phyloP scores from a whole-genome alignment of 305 asterid species.

The Fraxinus velutina region DNA sequence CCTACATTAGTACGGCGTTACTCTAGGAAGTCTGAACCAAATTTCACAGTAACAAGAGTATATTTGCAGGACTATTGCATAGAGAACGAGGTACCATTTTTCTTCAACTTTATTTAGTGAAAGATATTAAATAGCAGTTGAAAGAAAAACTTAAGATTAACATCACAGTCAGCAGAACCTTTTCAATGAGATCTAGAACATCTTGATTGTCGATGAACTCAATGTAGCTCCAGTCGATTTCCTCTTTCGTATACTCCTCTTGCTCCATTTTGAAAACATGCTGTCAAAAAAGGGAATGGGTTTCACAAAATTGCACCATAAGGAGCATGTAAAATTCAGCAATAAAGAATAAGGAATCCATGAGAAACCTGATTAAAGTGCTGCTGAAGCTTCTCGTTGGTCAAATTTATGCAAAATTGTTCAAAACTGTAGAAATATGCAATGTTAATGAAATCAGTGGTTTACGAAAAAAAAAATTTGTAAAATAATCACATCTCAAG shows the following conservation, averaged over 20 bases:
- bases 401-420: conserved; percentile 53
- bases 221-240: conserved; percentile 97
- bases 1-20: background rate
- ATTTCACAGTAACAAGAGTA: background rate
- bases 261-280: conserved; percentile 99
- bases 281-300: conserved; percentile 43
- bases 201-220: conserved; percentile 97
- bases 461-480: background rate
- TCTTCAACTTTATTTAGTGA: background rate
- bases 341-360: background rate
- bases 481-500: conserved; percentile 16
- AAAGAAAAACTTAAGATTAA: background rate
- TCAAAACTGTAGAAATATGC: conserved; percentile 43
- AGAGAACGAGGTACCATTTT: background rate
- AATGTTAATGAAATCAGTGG: conserved; percentile 20
- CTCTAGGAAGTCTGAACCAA: background rate
- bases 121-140: background rate
- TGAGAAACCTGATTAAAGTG: conserved; percentile 82
- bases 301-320: conserved; percentile 24
- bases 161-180: conserved; percentile 42
- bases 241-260: conserved; percentile 95
- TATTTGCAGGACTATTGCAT: background rate
- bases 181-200: conserved; percentile 80
- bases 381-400: conserved; percentile 61
- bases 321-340: conserved; percentile 2